Conservation (phyloP, 2,329 filamentous ascomycete species). For the Coniochaeta ligniaria region DNA sequence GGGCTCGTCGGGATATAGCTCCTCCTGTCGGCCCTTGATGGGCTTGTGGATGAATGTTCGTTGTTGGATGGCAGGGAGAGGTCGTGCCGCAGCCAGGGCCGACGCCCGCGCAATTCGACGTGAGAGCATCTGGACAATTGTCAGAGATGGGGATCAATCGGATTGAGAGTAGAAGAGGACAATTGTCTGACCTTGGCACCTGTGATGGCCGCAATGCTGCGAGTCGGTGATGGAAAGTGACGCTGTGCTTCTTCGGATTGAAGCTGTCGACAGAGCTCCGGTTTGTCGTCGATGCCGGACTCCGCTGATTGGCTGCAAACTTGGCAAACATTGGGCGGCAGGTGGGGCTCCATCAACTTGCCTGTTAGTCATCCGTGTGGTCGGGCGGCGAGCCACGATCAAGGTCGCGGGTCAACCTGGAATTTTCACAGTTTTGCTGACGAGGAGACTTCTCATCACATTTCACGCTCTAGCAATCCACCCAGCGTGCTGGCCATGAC, state of each 20-base stretch:
- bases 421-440: slow-evolving; percentile 42
- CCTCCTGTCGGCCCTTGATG: slow-evolving; percentile 37
- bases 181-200: slow-evolving; percentile 24
- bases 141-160: slow-evolving; percentile 9
- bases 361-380: not conserved
- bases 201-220: slow-evolving; percentile 18
- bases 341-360: too few relatives aligned
- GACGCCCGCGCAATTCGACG: slow-evolving; percentile 49
- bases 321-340: not conserved
- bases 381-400: not conserved
- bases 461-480: slow-evolving; percentile 37
- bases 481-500: slow-evolving; percentile 45
- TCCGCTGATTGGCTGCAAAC: not conserved
- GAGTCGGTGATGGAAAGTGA: not conserved
- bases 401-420: slow-evolving; percentile 21
- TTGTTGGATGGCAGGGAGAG: slow-evolving; percentile 46
- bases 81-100: slow-evolving; percentile 37
- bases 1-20: slow-evolving; percentile 43
- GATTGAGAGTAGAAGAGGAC: not conserved
- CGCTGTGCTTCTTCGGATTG: not conserved
- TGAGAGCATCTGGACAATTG: slow-evolving; percentile 47
- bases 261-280: not conserved
- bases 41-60: slow-evolving; percentile 49
- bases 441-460: slow-evolving; percentile 32
- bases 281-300: not conserved